These are phyloP conservation scores for Solanum acaule DNA, from an alignment of 257 asterid species.

Conservation along the genomic window DNA sequence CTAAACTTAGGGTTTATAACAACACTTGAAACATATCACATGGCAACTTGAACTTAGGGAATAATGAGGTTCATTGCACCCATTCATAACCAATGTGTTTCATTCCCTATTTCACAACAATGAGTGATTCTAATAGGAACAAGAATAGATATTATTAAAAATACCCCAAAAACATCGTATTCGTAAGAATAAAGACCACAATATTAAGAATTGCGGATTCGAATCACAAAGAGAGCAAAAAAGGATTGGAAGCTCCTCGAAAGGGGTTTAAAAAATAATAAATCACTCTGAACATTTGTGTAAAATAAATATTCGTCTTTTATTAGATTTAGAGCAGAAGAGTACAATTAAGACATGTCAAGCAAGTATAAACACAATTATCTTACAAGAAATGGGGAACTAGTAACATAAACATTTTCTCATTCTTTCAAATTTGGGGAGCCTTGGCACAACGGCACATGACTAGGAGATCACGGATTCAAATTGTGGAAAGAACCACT, in stretches of 20 bases:
- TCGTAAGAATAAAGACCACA: neutral
- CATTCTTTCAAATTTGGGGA: neutral
- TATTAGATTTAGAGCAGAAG: neutral
- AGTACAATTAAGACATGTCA: neutral
- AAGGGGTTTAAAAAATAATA: neutral
- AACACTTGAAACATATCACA: neutral
- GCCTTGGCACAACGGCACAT: neutral
- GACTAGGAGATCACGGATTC: neutral
- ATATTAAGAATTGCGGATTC: neutral
- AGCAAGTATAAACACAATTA: neutral
- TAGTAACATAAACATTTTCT: neutral
- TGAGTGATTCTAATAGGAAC: neutral
- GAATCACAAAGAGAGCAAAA: neutral
- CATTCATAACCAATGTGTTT: neutral
- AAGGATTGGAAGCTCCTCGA: neutral
- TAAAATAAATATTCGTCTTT: neutral
- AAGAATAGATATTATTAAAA: too few relatives aligned
- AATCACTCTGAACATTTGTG: neutral
- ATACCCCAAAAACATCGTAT: neutral
- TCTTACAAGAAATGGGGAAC: neutral
- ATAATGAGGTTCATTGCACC: neutral
- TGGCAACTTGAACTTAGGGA: neutral
- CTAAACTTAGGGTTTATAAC: neutral
- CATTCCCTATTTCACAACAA: neutral
- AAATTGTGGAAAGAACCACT: neutral